Base-by-base conservation (phyloP, 768 basidiomycete species). In the Tricholoma bakamatsutake region DNA sequence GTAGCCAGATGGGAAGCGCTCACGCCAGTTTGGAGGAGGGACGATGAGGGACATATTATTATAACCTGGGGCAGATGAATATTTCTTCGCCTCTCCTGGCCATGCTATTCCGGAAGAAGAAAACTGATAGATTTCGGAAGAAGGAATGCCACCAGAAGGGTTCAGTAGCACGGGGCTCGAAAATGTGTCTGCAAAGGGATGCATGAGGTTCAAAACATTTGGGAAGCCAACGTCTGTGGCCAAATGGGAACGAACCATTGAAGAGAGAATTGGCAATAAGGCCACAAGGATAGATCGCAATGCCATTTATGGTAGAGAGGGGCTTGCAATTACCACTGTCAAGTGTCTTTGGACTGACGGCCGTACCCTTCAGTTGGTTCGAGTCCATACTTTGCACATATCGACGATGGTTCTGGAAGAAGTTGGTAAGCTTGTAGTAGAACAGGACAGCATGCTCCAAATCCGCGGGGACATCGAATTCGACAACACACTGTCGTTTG, bases 351-450 rank as follows among this genome's bases (percentile, higher is more conserved):
- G 69, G 51, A 49, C 73, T 78, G 42, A 84, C 81, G 50, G 68
- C 69, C 33, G 87, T 75, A 45, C 97, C 97, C 67, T 83, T 82
- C 53, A 99, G 80, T 69, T 99, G 97, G 61, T 87, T 77, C 11
- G 87, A 78, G 66, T 94, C 83, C 42, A 91, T 73, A 67, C 91
- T 94, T 76, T 94, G 89, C 54, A 98, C 97, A 66, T 98, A 99
- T 66, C 97, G 84, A 33, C 97, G 87, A 69, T 99, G 97, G 70
- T 99, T 99, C 79, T 99, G 96, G 75, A 84, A 98, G 75, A 95
- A 96, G 75, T 94, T 94, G 48, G 90, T 93, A 67, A 92, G 80
- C 73, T 93, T 93, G 82, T 98, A 99, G 76, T 99, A 99, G 61
- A 98, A 77, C 64, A 99, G 83, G 11, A 98, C 88, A 24, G 86